Evolutionary conservation across 352 stramenopile species (phyloP).

Genomic region (Globisporangium irregulare): DNA sequence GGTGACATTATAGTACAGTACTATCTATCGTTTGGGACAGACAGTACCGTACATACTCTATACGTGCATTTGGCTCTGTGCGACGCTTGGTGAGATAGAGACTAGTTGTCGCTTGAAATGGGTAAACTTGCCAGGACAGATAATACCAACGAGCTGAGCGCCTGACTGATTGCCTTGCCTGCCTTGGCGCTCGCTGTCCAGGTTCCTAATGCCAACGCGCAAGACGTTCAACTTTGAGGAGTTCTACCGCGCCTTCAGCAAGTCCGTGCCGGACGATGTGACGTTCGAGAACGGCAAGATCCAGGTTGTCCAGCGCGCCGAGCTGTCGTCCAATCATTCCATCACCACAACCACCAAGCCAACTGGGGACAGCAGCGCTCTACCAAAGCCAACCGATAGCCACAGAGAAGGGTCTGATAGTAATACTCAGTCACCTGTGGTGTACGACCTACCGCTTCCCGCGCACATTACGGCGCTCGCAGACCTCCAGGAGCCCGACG

Average conservation of each 20-base stretch:
- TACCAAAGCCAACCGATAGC: neutral
- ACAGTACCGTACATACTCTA: too few species aligned
- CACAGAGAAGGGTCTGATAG: neutral
- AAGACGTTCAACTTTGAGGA: conserved; percentile 50
- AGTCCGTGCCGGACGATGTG: conserved; percentile 46
- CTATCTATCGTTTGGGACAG: too few species aligned
- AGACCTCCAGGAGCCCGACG: conserved; percentile 51
- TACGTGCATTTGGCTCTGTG: too few species aligned
- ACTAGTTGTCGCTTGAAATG: neutral
- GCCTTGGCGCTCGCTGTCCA: neutral
- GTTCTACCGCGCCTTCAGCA: conserved; percentile 64
- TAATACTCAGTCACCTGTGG: conserved; percentile 1
- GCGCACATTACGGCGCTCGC: conserved; percentile 39
- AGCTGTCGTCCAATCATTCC: neutral
- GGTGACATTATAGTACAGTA: too few species aligned
- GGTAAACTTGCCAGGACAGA: too few species aligned
- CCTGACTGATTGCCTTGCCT: neutral
- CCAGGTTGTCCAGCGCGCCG: conserved; percentile 26
- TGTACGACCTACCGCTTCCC: conserved; percentile 29
- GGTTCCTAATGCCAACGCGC: neutral
- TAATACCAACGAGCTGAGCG: too few species aligned
- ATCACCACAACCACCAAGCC: neutral
- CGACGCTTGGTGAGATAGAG: too few species aligned
- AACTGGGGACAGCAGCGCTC: too few species aligned
- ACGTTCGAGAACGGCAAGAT: conserved; percentile 37